A percentile compares a stretch with the other conserved stretches of the same genome.
These are phyloP conservation scores for Hordeum pubiflorum DNA, from an alignment of 202 grass and related monocot genomes.

Conservation along the genomic window DNA sequence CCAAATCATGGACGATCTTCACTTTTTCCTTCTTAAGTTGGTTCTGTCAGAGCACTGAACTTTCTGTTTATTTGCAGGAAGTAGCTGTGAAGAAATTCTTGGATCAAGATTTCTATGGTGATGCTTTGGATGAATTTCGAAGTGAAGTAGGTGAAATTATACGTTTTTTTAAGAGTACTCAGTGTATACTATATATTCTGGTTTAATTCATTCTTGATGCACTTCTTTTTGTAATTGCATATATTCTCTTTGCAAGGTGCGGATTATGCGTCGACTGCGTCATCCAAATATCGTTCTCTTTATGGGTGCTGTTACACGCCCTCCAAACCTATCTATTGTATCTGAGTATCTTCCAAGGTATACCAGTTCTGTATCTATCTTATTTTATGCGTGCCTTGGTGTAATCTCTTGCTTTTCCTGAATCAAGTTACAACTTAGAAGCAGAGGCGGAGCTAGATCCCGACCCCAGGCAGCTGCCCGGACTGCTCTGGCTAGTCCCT, in stretches of 20 bases:
- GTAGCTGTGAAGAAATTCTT: slow-evolving; percentile 99
- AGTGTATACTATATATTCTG: neutral
- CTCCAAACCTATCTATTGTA: slow-evolving; percentile 90
- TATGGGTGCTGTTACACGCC: slow-evolving; percentile 98
- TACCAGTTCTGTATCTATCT: neutral
- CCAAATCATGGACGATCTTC: slow-evolving; percentile 6
- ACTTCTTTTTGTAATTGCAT: slow-evolving; percentile 23
- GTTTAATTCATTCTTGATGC: slow-evolving; percentile 13
- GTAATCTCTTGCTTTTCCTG: neutral
- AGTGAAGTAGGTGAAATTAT: slow-evolving; percentile 84
- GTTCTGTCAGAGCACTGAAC: neutral
- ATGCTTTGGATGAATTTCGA: slow-evolving; percentile 91
- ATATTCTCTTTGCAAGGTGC: slow-evolving; percentile 56
- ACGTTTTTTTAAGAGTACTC: slow-evolving; percentile 34
- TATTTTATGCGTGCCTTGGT: neutral
- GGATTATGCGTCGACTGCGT: slow-evolving; percentile 92
- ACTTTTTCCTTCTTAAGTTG: slow-evolving; percentile 10
- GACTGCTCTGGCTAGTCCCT: too few relatives aligned
- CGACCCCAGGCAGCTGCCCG: too few relatives aligned
- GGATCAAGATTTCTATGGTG: slow-evolving; percentile 98
- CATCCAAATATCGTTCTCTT: slow-evolving; percentile 99
- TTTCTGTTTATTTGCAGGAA: slow-evolving; percentile 67
- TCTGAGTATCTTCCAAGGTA: slow-evolving; percentile 98
- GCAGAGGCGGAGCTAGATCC: too few relatives aligned
- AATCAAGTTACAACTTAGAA: slow-evolving; percentile 20